phyloP scores from a whole-genome alignment of 1,284 basidiomycete genomes.

The Xerocomus nothofagi region DNA sequence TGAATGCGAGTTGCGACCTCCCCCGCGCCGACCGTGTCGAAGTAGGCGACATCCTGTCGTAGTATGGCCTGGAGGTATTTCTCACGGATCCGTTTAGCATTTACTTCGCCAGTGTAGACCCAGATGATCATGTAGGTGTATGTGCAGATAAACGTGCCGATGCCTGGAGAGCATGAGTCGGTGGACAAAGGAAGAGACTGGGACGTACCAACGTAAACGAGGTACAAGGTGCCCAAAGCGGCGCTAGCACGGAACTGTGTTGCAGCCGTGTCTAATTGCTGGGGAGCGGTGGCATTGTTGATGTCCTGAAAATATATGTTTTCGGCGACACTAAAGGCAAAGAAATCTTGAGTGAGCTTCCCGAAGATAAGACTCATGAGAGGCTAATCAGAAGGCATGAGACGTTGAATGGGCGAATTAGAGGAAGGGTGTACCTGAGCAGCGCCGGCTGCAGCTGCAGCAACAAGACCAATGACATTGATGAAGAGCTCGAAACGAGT shows the following conservation, averaged over 20 bases:
- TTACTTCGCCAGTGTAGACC: constrained; percentile 89
- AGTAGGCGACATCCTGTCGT: constrained; percentile 86
- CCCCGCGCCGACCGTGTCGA: constrained; percentile 92
- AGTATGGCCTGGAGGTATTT: constrained; percentile 73
- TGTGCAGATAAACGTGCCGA: constrained; percentile 67
- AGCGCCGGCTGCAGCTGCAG: constrained; percentile 70
- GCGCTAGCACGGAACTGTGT: constrained; percentile 53
- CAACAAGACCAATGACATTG: constrained; percentile 65
- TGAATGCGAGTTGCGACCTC: constrained; percentile 96
- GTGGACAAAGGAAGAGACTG: background rate
- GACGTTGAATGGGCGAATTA: too few species aligned
- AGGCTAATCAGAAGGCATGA: constrained; percentile 57
- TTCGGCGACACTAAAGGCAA: constrained; percentile 50
- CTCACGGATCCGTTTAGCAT: constrained; percentile 83
- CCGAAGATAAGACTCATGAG: constrained; percentile 85
- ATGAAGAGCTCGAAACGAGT: constrained; percentile 65
- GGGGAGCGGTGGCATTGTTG: constrained; percentile 22
- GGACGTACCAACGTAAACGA: constrained; percentile 68
- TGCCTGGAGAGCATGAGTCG: constrained; percentile 40
- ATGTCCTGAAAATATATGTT: constrained; percentile 20
- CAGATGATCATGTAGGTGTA: constrained; percentile 84
- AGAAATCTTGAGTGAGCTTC: constrained; percentile 75
- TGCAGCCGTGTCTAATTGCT: constrained; percentile 43
- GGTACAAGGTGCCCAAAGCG: constrained; percentile 59
- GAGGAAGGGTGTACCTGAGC: constrained; percentile 56